Evolutionary conservation across 768 basidiomycete genomes (phyloP), one percentile per base, ranked within the genome.

Genomic region (Leucogyrophana mollusca): DNA sequence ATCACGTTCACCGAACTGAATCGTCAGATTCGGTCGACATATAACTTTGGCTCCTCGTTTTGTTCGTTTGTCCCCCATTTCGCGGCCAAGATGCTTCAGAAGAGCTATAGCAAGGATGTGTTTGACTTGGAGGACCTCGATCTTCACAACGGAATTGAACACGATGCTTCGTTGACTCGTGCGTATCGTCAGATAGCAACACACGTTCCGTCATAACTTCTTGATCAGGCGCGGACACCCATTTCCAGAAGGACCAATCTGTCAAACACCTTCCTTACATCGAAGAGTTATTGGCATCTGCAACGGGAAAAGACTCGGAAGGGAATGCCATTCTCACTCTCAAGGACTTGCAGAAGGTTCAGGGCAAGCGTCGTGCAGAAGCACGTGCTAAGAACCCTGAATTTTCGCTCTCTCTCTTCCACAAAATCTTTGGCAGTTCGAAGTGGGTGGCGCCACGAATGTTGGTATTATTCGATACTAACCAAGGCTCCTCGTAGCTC

Each of bases 41-140:
- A 76, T 71, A 90, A 90, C 65, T 87, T 89, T 51, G 69, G 78
- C 1, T 68, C 83, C 0, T 73, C 79, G 2, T 88, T 91, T 66
- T 82, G 80, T 53, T 74, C 68, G 53, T 87, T 80, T 56, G 83
- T 85, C 0, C 80, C 85, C 5, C 77, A 78, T 45, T 78, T 66
- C 57, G 74, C 77, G 0, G 85, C 89, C 3, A 58, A 69, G 6
- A 68, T 83, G 66, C 62, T 91, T 45, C 68, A 73, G 6, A 80
- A 75, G 50, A 69, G 65, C 17, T 90, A 87, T 53, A 51, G 55
- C 45, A 73, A 48, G 5, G 87, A 82, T 45, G 78, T 68, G 6
- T 78, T 87, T 52, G 78, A 90, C 56, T 67, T 91, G 10, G 66
- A 68, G 8, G 87, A 90, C 25, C 70, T 91, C 34, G 78, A 79